These are phyloP conservation scores for Urostyla sp. DNA, from an alignment of 73 alveolate genomes.

Conservation along the genomic window DNA sequence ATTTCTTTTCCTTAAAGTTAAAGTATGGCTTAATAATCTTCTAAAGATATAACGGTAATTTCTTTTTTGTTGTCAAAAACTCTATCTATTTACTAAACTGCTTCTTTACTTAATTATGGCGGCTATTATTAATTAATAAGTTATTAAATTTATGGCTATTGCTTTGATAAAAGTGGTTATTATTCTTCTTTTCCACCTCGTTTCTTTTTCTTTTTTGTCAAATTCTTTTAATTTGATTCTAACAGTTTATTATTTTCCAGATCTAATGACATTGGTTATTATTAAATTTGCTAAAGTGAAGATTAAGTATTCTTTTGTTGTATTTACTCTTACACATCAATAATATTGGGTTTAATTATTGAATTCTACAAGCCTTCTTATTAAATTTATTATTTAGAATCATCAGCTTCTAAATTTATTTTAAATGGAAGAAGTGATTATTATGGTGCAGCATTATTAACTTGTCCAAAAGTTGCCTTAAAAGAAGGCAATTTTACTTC, in stretches of 20 bases:
- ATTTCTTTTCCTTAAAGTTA: conserved; percentile 9
- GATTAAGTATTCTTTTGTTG: background rate
- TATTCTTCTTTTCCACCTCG: background rate
- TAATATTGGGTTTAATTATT: background rate
- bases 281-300: background rate
- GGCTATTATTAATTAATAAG: background rate
- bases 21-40: conserved; percentile 12
- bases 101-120: background rate
- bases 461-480: background rate
- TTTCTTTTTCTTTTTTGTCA: background rate
- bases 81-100: conserved; percentile 9
- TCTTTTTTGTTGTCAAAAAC: conserved; percentile 14
- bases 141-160: background rate
- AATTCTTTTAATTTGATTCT: background rate
- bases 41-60: conserved; percentile 18
- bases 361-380: background rate
- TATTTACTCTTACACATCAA: background rate
- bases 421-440: too few species aligned
- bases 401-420: background rate
- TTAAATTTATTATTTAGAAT: conserved; percentile 5
- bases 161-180: background rate
- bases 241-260: background rate
- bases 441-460: too few species aligned
- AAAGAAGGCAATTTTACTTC: background rate
- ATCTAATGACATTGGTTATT: background rate